Conservation (phyloP, 2,329 filamentous ascomycete genomes). For the Ascochyta fabae region DNA sequence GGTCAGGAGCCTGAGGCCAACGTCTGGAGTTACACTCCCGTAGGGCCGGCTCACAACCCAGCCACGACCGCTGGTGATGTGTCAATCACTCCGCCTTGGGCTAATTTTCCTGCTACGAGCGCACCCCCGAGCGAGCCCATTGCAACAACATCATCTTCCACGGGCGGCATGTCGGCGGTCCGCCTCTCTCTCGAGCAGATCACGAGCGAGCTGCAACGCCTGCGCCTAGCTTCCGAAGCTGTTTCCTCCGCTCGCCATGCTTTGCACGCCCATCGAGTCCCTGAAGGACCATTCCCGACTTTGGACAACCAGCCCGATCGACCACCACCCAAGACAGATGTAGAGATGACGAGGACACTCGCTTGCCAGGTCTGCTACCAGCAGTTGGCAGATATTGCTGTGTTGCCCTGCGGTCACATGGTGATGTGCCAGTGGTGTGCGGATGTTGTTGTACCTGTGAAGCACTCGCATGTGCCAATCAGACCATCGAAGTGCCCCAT, state of each 20-base stretch:
- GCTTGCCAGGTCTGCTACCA: conserved; percentile 62
- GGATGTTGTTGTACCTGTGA: conserved; percentile 56
- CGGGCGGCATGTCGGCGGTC: conserved; percentile 16
- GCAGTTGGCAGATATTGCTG: conserved; percentile 59
- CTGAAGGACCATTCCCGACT: conserved; percentile 32
- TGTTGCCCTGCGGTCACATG: conserved; percentile 62
- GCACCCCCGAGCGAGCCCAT: neutral
- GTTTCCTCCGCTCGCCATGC: conserved; percentile 22
- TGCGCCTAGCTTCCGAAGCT: conserved; percentile 27
- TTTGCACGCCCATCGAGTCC: conserved; percentile 20
- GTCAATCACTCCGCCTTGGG: conserved; percentile 16
- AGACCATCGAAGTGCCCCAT: conserved; percentile 53
- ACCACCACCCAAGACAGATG: conserved; percentile 56
- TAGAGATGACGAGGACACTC: conserved; percentile 58
- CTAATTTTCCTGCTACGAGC: neutral
- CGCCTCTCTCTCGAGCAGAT: conserved; percentile 28
- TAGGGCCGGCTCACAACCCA: neutral
- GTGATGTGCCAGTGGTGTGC: conserved; percentile 64
- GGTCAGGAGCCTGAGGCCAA: conserved; percentile 24
- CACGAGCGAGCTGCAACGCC: conserved; percentile 23
- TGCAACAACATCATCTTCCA: conserved; percentile 9
- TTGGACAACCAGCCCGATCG: conserved; percentile 57
- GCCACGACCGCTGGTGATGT: neutral
- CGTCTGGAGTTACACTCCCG: conserved; percentile 32
- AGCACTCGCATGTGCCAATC: conserved; percentile 50